Evolutionary conservation across 1,284 basidiomycete species (phyloP).

Genomic region (Blastosporella zonata): DNA sequence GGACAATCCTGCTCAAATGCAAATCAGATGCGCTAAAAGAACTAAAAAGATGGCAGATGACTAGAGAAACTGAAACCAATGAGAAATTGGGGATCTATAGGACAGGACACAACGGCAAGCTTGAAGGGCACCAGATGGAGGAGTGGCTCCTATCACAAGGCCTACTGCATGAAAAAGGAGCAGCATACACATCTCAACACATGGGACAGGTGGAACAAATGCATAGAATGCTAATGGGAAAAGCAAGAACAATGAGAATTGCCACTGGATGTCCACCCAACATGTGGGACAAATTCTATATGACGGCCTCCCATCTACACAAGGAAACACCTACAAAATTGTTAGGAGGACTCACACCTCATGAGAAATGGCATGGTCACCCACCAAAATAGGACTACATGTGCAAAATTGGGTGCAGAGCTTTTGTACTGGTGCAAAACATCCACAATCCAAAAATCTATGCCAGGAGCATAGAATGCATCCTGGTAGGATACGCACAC

Average conservation of each 20-base stretch:
- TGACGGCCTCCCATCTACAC: slow-evolving; percentile 16
- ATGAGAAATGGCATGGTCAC: neutral
- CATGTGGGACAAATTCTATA: slow-evolving; percentile 20
- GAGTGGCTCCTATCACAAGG: slow-evolving; percentile 7
- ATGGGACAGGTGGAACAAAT: slow-evolving; percentile 15
- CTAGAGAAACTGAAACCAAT: slow-evolving; percentile 7
- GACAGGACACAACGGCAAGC: slow-evolving; percentile 9
- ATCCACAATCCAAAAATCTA: slow-evolving; percentile 30
- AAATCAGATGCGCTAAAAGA: slow-evolving; percentile 6
- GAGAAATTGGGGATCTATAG: slow-evolving; percentile 6
- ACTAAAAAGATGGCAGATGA: slow-evolving; percentile 8
- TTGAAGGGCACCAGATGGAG: slow-evolving; percentile 11
- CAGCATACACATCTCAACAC: slow-evolving; percentile 12
- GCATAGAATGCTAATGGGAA: slow-evolving; percentile 13
- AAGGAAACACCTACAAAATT: slow-evolving; percentile 9
- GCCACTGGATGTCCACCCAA: slow-evolving; percentile 7
- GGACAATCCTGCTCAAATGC: slow-evolving; percentile 10
- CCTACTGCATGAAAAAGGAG: slow-evolving; percentile 1
- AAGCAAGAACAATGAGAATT: slow-evolving; percentile 16
- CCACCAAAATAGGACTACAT: slow-evolving; percentile 2
- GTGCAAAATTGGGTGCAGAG: slow-evolving; percentile 29
- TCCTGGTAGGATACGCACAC: slow-evolving; percentile 31
- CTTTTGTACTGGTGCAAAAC: slow-evolving; percentile 28
- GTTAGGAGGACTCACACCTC: slow-evolving; percentile 6
- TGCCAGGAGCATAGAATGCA: slow-evolving; percentile 27